A percentile compares a stretch with the other conserved stretches of the same genome.
These are phyloP conservation scores for Posidonia oceanica DNA, from an alignment of 116 monocot species.

Conservation along the genomic window DNA sequence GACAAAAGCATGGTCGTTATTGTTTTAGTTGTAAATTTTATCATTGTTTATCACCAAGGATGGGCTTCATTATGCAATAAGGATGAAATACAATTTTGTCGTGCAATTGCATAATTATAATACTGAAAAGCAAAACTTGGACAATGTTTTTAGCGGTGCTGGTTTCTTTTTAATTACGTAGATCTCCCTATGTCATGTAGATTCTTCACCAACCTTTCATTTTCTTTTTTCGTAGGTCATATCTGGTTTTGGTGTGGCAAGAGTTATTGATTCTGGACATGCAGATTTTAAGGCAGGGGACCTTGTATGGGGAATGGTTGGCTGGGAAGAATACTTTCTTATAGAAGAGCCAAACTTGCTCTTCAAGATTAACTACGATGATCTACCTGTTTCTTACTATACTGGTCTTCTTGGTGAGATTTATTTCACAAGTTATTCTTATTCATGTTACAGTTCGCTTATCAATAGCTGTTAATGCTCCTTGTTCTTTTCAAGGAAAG, in stretches of 20 bases:
- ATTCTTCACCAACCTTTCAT: background rate
- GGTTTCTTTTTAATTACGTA: background rate
- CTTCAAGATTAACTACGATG: conserved; percentile 34
- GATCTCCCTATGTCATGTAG: background rate
- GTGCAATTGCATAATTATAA: no score
- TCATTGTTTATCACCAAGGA: no score
- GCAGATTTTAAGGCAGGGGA: conserved; percentile 57
- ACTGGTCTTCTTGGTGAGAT: conserved; percentile 41
- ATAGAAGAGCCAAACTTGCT: conserved; percentile 16
- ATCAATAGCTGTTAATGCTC: background rate
- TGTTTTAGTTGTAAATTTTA: no score
- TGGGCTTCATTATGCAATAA: no score
- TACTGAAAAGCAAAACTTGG: background rate
- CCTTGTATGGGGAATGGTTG: conserved; percentile 49
- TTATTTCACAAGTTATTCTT: background rate
- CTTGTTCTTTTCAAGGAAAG: no score
- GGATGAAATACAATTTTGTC: no score
- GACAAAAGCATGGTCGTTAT: no score
- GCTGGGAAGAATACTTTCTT: conserved; percentile 73
- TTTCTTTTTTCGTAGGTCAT: conserved; percentile 34
- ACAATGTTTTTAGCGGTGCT: background rate
- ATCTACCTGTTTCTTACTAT: conserved; percentile 51
- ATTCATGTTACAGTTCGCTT: background rate
- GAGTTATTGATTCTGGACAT: conserved; percentile 67
- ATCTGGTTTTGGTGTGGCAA: conserved; percentile 60